Base-by-base conservation (phyloP, 2,329 filamentous ascomycete species). In the Hortaea werneckii region DNA sequence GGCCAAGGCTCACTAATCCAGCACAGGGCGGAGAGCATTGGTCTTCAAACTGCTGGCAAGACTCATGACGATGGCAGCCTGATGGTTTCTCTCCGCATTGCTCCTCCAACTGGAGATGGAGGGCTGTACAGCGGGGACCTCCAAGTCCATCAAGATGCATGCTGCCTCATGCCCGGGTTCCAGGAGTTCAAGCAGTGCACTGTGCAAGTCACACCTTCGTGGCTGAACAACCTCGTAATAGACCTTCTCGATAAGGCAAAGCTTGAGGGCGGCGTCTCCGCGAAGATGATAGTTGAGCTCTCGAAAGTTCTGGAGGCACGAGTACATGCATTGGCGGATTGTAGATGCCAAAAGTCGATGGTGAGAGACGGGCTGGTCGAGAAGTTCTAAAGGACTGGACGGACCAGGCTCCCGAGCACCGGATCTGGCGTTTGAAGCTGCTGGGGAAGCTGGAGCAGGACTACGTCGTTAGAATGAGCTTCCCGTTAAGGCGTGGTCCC, bases 61-160 rank as follows among this genome's bases (percentile, higher is more conserved):
- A 12, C 9, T 35, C 10, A n/a, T 6, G 26, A 40, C 13, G 34
- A 44, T 12, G 27, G 32, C 7, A 39, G 37, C 10, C 32, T 44
- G 13, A 40, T 40, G 27, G 20, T 44, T 8, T 39, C 26, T 10
- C 10, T 39, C 37, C 8, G 8, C 37, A 12, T 20, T 13, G 32
- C 9, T 20, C 20, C 20, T 20, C 20, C 20, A 20, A 20, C 20
- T 20, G 20, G 20, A 20, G 20, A 20, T 20, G 20, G 20, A 20
- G 20, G 20, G 20, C 20, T 20, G 20, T 20, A 20, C 20, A 20
- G 20, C 20, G 9, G 32, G 32, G 3, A 35, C 13, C 9, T 44
- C 12, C 35, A 44, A 27, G 27, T 52, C 8, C 50, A 52, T 43
- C 44, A 41, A 37, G 47, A 48, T 5, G 50, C 50, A 1, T 11